Evolutionary conservation across 495 filamentous ascomycete species (phyloP), one percentile per base, ranked within the genome.

Genomic region (Hyaloscypha hepaticicola): DNA sequence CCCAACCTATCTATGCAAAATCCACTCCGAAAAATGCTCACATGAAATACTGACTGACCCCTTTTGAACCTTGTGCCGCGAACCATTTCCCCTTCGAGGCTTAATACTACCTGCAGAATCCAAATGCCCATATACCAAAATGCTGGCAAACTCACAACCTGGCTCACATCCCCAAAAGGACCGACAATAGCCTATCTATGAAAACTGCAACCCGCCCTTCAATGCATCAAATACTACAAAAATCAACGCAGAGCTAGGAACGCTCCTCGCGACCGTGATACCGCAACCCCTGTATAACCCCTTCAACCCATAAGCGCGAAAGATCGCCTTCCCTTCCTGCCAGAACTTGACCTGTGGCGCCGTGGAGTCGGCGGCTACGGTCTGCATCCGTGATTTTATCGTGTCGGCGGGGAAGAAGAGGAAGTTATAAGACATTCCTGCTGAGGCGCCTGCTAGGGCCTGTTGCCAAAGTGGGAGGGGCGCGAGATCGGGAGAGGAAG

Each of bases 371-470:
- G 94, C 80, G 31, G 92, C 88, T 53, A 89, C 85, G 0, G 96
- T 98, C 75, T 99, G 95, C 88, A 99, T 96, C 7, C 94, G 85
- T 11, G 88, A 93, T 75, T 99, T 99, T 78, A 99, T 88, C 1
- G 95, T 97, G 72, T 99, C 95, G 48, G 96, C 95, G 0, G 95
- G 95, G 75, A 93, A 99, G 79, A 96, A 96, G 28, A 96, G 73
- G 70, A 98, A 97, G 70, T 98, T 99, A 73, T 98, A 99, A 60
- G 84, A 86, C 78, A 98, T 90, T 51, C 95, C 95, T 22, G 94
- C 93, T 16, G 87, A 81, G n/a, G 93, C 93, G n/a, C 93, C 93
- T 16, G 92, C 90, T 11, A 91, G 75, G 70, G 95, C 87, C 74
- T 95, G 90, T 71, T 96, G 91, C 75, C 86, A 85, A n/a, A 96